Evolutionary conservation across 192 early-diverging fungal genomes (phyloP).

Genomic region (Mortierella hygrophila): DNA sequence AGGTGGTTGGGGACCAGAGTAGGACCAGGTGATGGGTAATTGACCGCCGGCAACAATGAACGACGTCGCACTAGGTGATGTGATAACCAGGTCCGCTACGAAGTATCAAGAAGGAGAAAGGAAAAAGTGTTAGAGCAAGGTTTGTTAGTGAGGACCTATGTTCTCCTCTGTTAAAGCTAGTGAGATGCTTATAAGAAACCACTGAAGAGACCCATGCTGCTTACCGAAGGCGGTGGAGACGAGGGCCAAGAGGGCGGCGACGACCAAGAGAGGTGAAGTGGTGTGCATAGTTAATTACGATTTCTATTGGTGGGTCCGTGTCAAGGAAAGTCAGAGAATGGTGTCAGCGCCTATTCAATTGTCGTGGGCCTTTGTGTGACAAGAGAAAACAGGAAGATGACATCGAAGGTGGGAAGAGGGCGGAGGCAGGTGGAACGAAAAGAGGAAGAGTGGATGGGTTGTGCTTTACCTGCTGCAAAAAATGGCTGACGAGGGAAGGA

Average conservation of each 20-base stretch:
- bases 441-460: background rate
- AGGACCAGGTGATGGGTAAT: constrained; percentile 29
- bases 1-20: constrained; percentile 15
- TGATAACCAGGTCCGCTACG: constrained; percentile 20
- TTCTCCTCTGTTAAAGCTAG: too few relatives aligned
- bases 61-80: constrained; percentile 18
- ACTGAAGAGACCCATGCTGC: background rate
- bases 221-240: constrained; percentile 11
- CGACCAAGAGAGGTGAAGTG: background rate
- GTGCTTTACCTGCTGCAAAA: background rate
- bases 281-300: background rate
- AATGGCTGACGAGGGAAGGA: background rate
- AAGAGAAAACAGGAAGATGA: background rate
- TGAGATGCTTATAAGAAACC: background rate
- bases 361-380: background rate
- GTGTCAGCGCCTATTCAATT: background rate
- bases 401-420: background rate
- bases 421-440: background rate
- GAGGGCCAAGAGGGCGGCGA: constrained; percentile 1
- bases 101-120: background rate
- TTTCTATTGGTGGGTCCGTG: background rate
- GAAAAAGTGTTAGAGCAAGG: background rate
- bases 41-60: constrained; percentile 23
- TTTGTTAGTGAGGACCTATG: background rate
- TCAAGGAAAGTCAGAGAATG: background rate